A percentile compares a stretch with the other conserved stretches of the same genome.
Evolutionary conservation across 345 rosid species (phyloP).

Genomic region (Populus deltoides): DNA sequence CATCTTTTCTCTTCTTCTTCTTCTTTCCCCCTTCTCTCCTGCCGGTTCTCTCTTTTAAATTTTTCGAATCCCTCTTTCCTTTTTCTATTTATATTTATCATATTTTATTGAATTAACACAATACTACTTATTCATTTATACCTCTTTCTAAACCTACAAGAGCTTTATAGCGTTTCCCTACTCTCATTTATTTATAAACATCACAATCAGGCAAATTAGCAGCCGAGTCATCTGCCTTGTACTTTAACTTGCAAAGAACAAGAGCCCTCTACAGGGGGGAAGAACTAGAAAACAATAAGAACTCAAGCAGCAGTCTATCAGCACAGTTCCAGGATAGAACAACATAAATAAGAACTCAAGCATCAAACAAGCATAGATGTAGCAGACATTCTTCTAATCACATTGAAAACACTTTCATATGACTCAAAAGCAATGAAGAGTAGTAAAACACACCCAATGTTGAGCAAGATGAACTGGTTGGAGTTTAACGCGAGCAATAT

Average conservation of each 20-base stretch:
- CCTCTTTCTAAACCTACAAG: no score
- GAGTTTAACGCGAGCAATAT: not conserved
- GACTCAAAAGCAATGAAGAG: not conserved
- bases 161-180: no score
- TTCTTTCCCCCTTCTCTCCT: no score
- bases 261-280: not conserved
- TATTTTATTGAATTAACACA: no score
- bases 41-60: no score
- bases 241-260: conserved; percentile 22
- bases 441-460: not conserved
- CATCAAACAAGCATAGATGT: not conserved
- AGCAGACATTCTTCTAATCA: not conserved
- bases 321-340: not conserved
- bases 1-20: no score
- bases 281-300: not conserved
- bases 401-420: not conserved
- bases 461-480: not conserved
- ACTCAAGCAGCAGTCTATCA: not conserved
- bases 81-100: no score
- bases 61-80: no score
- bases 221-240: not conserved
- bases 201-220: not conserved
- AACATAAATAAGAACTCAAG: not conserved
- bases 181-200: no score
- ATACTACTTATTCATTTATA: no score